Evolutionary conservation across 768 basidiomycete species (phyloP), one percentile per base, ranked within the genome.

Genomic region (Hemileccinum impolitum): DNA sequence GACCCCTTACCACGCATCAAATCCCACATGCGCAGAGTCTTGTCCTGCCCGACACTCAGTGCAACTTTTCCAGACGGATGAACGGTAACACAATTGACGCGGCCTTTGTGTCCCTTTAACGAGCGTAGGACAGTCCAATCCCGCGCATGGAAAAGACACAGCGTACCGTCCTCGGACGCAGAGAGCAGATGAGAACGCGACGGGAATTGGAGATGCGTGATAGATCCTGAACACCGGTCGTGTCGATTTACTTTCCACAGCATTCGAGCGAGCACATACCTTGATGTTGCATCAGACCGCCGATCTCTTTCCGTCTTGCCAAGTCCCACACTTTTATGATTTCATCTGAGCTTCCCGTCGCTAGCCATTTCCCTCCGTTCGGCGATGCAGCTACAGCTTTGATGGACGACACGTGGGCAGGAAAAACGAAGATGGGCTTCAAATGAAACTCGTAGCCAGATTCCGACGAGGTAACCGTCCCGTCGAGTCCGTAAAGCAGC

Each of bases 321-420:
- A 99, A 67, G 72, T 98, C 94, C 96, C 96, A 99, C 9, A 99
- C 85, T 66, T 97, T 97, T 59, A 98, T 72, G 42, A 94, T 89
- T 67, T 98, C 96, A 63, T 99, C 96, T n/a, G 89, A 80, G 55
- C 91, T 92, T 7, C 94, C 96, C 0, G 88, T 93, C 8, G 93
- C 95, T 14, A 98, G 76, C 93, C 94, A 97, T 71, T 96, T 97
- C 1, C 93, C 93, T 28, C 94, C 93, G 3, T 80, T 70, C 3
- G 93, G 93, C 0, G 89, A 89, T 0, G 90, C 88, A 3, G 93
- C 87, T 26, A 94, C 87, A 11, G 91, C 81, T 63, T 94, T 94
- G 51, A 99, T 86, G 59, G 84, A 93, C 2, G 90, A 92, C 38
- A 95, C 82, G 64, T 99, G 96, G 0, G 96, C 96, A 25, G 96